A percentile compares a stretch with the other conserved stretches of the same genome.
These are phyloP conservation scores for Eugenia klotzschiana DNA, from an alignment of 441 rosid species.

Conservation along the genomic window DNA sequence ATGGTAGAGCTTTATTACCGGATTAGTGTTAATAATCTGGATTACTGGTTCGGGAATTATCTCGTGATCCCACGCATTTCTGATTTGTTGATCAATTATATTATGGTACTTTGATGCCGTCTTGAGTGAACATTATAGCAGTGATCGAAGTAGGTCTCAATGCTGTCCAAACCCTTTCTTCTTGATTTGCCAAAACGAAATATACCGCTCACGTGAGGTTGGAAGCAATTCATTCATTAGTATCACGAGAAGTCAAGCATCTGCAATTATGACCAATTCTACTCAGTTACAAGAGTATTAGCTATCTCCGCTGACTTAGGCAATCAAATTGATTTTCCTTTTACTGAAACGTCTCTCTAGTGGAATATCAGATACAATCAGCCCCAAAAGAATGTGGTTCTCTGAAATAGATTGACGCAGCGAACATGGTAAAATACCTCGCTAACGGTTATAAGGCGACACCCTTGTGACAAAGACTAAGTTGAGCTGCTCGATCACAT, in stretches of 20 bases:
- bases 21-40: background rate
- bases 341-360: background rate
- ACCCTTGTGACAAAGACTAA: background rate
- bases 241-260: background rate
- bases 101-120: background rate
- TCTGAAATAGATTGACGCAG: background rate
- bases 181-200: background rate
- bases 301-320: background rate
- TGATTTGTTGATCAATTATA: background rate
- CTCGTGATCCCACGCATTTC: background rate
- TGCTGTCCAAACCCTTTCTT: background rate
- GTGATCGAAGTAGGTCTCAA: background rate
- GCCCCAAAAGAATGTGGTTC: background rate
- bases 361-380: background rate
- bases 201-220: background rate
- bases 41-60: background rate
- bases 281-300: background rate
- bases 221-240: background rate
- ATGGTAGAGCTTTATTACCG: background rate
- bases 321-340: background rate
- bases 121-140: background rate
- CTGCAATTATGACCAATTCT: background rate
- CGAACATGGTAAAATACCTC: background rate
- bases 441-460: background rate
- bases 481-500: background rate